phyloP scores from a whole-genome alignment of 305 asterid genomes.

The Fraxinus ornus region DNA sequence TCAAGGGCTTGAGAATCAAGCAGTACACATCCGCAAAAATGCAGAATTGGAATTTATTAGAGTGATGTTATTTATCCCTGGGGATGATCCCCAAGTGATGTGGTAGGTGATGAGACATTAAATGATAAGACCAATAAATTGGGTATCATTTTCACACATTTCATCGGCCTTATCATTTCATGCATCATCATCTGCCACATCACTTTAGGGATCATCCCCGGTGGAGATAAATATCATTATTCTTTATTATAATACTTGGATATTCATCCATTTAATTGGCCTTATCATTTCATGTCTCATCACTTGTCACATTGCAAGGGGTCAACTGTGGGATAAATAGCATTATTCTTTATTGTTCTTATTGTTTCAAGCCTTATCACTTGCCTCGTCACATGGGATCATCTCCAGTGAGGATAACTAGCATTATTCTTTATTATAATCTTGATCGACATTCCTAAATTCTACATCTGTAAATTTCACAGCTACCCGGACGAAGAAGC shows the following conservation, averaged over 20 bases:
- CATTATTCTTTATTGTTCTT: background rate
- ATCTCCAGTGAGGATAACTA: background rate
- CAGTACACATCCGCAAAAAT: background rate
- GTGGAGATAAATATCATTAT: too few species aligned
- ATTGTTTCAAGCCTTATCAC: background rate
- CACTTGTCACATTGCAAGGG: background rate
- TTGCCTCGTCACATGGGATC: background rate
- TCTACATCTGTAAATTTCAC: background rate
- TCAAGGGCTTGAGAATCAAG: background rate
- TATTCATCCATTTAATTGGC: background rate
- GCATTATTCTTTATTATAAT: background rate
- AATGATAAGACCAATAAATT: background rate
- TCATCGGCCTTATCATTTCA: background rate
- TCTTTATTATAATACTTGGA: background rate
- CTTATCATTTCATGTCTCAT: background rate
- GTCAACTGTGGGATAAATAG: background rate
- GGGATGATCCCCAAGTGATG: background rate
- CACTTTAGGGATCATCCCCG: background rate
- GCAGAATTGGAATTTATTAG: background rate
- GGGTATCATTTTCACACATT: background rate
- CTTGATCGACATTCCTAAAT: background rate
- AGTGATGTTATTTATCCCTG: background rate
- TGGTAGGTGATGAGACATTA: background rate
- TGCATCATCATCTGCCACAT: background rate
- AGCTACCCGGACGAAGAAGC: slow-evolving; percentile 58